Evolutionary conservation across 352 stramenopile genomes (phyloP).

Genomic region (Pythium folliculosum): DNA sequence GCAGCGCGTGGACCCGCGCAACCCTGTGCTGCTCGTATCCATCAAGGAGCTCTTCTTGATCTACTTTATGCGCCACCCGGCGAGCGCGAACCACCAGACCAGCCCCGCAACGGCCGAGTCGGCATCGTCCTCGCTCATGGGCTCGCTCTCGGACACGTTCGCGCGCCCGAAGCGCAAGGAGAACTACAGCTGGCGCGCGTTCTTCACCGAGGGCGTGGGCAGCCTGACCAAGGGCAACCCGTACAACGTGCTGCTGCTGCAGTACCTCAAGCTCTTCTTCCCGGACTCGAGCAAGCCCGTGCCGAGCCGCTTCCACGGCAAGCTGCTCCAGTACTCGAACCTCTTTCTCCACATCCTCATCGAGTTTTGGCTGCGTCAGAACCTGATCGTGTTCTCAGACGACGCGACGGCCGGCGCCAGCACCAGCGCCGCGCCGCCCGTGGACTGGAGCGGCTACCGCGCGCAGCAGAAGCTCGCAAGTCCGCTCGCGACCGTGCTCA

Average conservation of each 20-base stretch:
- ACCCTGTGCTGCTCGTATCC: constrained; percentile 75
- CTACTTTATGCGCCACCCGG: constrained; percentile 82
- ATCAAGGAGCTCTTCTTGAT: constrained; percentile 87
- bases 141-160: constrained; percentile 55
- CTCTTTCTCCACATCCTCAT: constrained; percentile 86
- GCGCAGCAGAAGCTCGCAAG: constrained; percentile 43
- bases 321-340: constrained; percentile 75
- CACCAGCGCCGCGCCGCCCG: constrained; percentile 13
- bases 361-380: constrained; percentile 89
- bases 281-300: constrained; percentile 60
- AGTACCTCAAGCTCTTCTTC: constrained; percentile 82
- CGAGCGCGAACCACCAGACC: constrained; percentile 66
- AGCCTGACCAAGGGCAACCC: constrained; percentile 72
- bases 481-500: constrained; percentile 76
- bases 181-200: constrained; percentile 74
- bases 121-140: constrained; percentile 39
- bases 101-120: constrained; percentile 26
- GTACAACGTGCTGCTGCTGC: constrained; percentile 83
- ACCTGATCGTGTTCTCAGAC: constrained; percentile 83
- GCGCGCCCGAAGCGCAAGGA: constrained; percentile 44
- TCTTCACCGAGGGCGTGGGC: constrained; percentile 62
- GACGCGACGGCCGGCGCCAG: constrained; percentile 32
- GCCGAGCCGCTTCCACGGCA: constrained; percentile 78
- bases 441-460: constrained; percentile 29
- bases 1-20: constrained; percentile 73